These are phyloP conservation scores for Capsella bursapastoris DNA, from an alignment of 345 rosid species.

Conservation along the genomic window DNA sequence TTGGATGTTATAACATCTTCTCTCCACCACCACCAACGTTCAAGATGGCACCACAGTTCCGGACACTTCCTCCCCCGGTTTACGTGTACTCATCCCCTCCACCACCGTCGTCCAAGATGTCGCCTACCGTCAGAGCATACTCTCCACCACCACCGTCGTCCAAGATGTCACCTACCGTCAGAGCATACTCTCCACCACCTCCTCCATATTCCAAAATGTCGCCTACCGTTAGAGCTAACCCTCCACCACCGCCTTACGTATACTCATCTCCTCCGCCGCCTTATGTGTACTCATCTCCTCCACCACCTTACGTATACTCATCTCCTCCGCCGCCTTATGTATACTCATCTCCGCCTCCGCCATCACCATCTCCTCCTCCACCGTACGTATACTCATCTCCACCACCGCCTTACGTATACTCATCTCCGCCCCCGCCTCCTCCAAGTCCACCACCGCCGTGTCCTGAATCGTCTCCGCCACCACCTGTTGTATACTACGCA, in stretches of 20 bases:
- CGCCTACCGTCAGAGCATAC: slow-evolving; percentile 49
- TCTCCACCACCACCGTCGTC: slow-evolving; percentile 42
- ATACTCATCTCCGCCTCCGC: slow-evolving; percentile 33
- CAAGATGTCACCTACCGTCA: slow-evolving; percentile 45
- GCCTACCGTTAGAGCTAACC: slow-evolving; percentile 42
- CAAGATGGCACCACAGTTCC: slow-evolving; percentile 44
- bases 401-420: slow-evolving; percentile 38
- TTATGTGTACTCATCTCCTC: slow-evolving; percentile 38
- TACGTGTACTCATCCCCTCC: slow-evolving; percentile 49
- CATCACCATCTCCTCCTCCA: slow-evolving; percentile 25
- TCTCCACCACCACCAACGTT: slow-evolving; percentile 47
- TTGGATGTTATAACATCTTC: slow-evolving; percentile 49
- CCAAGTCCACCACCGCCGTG: slow-evolving; percentile 40
- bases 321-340: slow-evolving; percentile 38
- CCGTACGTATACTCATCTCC: slow-evolving; percentile 48
- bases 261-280: slow-evolving; percentile 31
- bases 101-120: slow-evolving; percentile 54
- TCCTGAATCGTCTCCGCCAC: slow-evolving; percentile 58
- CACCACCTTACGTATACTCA: slow-evolving; percentile 37
- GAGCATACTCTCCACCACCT: slow-evolving; percentile 45
- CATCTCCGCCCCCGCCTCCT: slow-evolving; percentile 52
- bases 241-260: slow-evolving; percentile 39
- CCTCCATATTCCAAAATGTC: slow-evolving; percentile 46
- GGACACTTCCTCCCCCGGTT: slow-evolving; percentile 49
- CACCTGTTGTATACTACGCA: slow-evolving; percentile 42